Conservation (phyloP, 2,329 filamentous ascomycete genomes). For the Incumbomyces lentus region DNA sequence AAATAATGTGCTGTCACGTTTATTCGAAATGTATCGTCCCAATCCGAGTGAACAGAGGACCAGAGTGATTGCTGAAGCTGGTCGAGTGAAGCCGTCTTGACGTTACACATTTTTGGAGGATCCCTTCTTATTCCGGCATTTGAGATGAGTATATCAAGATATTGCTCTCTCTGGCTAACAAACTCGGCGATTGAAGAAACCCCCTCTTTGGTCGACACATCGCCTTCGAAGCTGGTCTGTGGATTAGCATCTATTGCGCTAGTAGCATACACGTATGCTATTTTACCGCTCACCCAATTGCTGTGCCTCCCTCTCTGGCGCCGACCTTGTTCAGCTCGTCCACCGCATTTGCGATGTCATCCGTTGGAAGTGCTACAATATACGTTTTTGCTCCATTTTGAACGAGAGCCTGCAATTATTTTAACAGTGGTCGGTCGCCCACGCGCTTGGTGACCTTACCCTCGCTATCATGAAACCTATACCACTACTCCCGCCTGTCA, state of each 20-base stretch:
- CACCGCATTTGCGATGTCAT: conserved; percentile 32
- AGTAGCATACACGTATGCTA: not conserved
- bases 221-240: conserved; percentile 19
- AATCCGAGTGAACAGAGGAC: conserved; percentile 35
- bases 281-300: conserved; percentile 26
- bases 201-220: conserved; percentile 33
- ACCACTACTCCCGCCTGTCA: conserved; percentile 37
- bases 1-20: conserved; percentile 44
- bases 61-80: conserved; percentile 40
- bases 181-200: conserved; percentile 27
- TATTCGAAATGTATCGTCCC: conserved; percentile 37
- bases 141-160: conserved; percentile 40
- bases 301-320: conserved; percentile 27
- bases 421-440: not conserved
- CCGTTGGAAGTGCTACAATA: conserved; percentile 31
- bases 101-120: conserved; percentile 34
- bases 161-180: conserved; percentile 28
- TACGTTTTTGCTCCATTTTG: conserved; percentile 40
- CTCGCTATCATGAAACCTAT: conserved; percentile 39
- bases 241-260: not conserved
- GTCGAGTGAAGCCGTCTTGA: conserved; percentile 31
- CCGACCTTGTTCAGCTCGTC: conserved; percentile 32
- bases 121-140: conserved; percentile 42
- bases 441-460: conserved; percentile 20
- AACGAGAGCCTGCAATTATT: conserved; percentile 30